Evolutionary conservation across 2,329 filamentous ascomycete genomes (phyloP), one percentile per base, ranked within the genome.

Genomic region (Dichotomopilus funicola): DNA sequence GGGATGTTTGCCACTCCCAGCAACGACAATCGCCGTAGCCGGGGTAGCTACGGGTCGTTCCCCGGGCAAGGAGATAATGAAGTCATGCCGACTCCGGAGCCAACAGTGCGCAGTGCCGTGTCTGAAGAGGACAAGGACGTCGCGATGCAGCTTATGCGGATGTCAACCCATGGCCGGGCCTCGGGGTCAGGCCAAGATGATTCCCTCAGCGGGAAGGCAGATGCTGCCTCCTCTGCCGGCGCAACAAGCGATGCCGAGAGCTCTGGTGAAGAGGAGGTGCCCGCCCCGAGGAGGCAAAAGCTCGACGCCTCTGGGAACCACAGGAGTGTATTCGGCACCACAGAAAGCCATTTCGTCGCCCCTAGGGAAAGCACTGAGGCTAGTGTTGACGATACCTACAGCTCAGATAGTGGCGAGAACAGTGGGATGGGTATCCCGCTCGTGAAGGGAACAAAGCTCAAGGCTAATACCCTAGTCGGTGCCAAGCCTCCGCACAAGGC

Each of bases 51-150:
- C 58, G 78, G 77, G 56, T 81, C 81, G 61, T 74, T 78, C 38
- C 72, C 73, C 61, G 72, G 75, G 61, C 70, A 73, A 49, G 63
- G 69, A 51, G 57, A 64, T 7, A 65, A 59, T 13, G 56, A 65
- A 10, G 63, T 95, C 63, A 77, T 96, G 61, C 91, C 91, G 19
- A 99, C 94, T 2, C 94, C 94, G 33, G 94, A 97, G 65, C 92
- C 92, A n/a, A 99, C 94, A 10, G 88, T 97, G 64, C 89, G 89
- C 53, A 97, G 92, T 73, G 95, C 90, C 71, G 92, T 99, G 71
- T 97, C 92, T 11, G 94, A 99, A 69, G 94, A 99, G 72, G 83
- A 86, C 64, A 86, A 86, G 68, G 94, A 99, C 72, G 94, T 97
- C 59, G 94, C 94, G 55, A 86, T 96, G 68, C 94, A 97, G 73